A percentile compares a stretch with the other conserved stretches of the same genome.
Evolutionary conservation across 106 monocot species (phyloP).

Genomic region (Platanthera guangdongensis): DNA sequence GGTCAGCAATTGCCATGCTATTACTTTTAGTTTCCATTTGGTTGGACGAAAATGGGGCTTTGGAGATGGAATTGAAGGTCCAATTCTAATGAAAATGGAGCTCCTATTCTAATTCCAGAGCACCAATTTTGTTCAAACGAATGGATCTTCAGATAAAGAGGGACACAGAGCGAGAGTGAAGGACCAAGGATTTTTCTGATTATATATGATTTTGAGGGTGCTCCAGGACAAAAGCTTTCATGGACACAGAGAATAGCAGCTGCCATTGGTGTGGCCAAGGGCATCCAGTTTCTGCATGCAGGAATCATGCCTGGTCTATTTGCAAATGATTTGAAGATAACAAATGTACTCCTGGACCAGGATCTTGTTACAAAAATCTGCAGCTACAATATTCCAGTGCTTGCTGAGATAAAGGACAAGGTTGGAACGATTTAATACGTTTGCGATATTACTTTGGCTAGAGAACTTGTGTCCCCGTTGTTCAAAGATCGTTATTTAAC

Average conservation of each 20-base stretch:
- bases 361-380: constrained; percentile 81
- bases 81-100: too few relatives aligned
- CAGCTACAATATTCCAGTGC: constrained; percentile 74
- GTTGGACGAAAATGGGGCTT: not conserved
- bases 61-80: too few relatives aligned
- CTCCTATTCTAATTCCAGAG: too few relatives aligned
- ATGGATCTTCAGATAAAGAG: not conserved
- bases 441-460: not conserved
- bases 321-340: constrained; percentile 59
- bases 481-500: not conserved
- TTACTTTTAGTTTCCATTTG: not conserved
- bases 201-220: constrained; percentile 25
- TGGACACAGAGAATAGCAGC: constrained; percentile 82
- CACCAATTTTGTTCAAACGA: too few relatives aligned
- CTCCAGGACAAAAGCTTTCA: constrained; percentile 45
- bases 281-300: constrained; percentile 81
- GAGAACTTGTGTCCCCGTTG: not conserved
- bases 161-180: not conserved
- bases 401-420: constrained; percentile 51
- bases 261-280: constrained; percentile 79
- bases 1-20: not conserved
- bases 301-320: constrained; percentile 85
- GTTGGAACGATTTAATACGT: constrained; percentile 8
- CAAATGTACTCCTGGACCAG: constrained; percentile 79
- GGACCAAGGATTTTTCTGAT: not conserved